phyloP scores from a whole-genome alignment of 1,284 basidiomycete species.

The Erythrobasidium hasegawianum region DNA sequence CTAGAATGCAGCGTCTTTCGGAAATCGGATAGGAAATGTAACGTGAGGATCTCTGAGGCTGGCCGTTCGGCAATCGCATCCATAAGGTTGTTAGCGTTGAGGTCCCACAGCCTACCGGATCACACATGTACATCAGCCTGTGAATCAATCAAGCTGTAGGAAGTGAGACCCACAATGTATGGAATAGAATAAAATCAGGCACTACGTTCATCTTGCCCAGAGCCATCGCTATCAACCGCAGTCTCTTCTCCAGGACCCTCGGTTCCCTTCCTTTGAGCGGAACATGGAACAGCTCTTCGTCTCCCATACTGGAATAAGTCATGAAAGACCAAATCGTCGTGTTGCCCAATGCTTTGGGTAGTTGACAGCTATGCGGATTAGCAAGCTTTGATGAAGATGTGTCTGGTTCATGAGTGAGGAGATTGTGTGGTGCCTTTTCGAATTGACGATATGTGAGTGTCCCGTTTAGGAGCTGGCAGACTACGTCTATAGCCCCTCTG shows the following conservation, averaged over 20 bases:
- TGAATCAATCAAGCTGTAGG: background rate
- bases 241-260: background rate
- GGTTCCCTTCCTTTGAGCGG: constrained; percentile 7
- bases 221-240: constrained; percentile 11
- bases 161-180: constrained; percentile 9
- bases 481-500: constrained; percentile 14
- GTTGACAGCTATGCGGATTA: constrained; percentile 13
- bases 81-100: constrained; percentile 17
- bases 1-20: constrained; percentile 2
- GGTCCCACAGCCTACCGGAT: constrained; percentile 13
- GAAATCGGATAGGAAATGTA: constrained; percentile 2
- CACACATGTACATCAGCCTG: background rate
- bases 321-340: constrained; percentile 23
- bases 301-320: constrained; percentile 13
- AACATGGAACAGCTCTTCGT: constrained; percentile 13
- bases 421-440: constrained; percentile 6
- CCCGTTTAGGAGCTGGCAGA: constrained; percentile 1
- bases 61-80: constrained; percentile 20
- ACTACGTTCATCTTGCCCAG: background rate
- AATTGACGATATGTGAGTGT: constrained; percentile 3
- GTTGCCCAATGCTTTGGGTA: constrained; percentile 3
- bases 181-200: constrained; percentile 18
- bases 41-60: constrained; percentile 8
- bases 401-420: background rate
- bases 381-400: background rate